These are phyloP conservation scores for Saitozyma sp. DNA, from an alignment of 768 basidiomycete species.

Conservation along the genomic window DNA sequence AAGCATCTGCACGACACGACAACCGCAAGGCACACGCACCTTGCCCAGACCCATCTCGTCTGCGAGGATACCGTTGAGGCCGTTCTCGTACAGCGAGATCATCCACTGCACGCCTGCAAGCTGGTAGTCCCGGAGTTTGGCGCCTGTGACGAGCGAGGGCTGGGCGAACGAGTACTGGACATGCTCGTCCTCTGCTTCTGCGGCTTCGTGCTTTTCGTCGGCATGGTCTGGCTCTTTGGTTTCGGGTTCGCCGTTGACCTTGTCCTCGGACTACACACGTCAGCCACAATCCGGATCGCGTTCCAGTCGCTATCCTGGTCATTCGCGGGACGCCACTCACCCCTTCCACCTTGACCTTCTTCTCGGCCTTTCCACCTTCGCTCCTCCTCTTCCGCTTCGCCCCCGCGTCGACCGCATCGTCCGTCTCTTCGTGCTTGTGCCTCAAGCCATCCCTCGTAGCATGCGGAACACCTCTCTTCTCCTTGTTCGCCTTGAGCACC, in stretches of 20 bases:
- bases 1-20: background rate
- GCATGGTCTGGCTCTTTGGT: background rate
- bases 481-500: conserved; percentile 40
- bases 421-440: conserved; percentile 19
- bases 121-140: conserved; percentile 82
- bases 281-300: conserved; percentile 14
- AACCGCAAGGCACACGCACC: conserved; percentile 15
- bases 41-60: conserved; percentile 94
- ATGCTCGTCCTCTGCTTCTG: conserved; percentile 16
- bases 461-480: conserved; percentile 25
- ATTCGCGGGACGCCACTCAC: background rate
- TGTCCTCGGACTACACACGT: conserved; percentile 10
- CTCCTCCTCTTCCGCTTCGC: conserved; percentile 26
- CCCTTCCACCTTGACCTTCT: conserved; percentile 40
- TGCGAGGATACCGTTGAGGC: conserved; percentile 58
- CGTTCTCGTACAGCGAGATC: conserved; percentile 78
- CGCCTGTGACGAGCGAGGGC: conserved; percentile 78
- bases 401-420: conserved; percentile 13
- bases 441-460: conserved; percentile 22
- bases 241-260: conserved; percentile 8
- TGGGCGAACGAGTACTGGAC: conserved; percentile 57
- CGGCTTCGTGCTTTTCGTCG: conserved; percentile 10
- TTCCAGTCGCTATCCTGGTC: conserved; percentile 6
- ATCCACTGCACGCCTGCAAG: conserved; percentile 95
- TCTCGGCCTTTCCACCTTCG: conserved; percentile 21